Percentiles rank a stretch among this genome's conserved stretches.
Conservation (phyloP, 1,139 yeast species). For the Hyphopichia burtonii region DNA sequence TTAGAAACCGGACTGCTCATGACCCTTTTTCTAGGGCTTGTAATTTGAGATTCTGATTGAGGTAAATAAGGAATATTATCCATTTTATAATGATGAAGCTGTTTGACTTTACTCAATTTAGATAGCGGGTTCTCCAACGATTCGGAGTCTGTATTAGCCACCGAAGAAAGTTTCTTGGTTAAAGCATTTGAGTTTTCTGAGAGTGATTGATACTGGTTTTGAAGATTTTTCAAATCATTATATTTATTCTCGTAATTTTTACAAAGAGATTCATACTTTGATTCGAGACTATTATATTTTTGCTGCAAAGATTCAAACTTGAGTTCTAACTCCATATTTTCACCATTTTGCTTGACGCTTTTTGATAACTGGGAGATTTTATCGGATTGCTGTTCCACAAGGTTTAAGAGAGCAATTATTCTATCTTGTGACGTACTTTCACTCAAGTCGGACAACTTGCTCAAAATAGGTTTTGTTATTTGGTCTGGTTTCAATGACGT, state of each 20-base stretch:
- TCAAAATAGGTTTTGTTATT: neutral
- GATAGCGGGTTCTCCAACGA: neutral
- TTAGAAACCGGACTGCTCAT: slow-evolving; percentile 28
- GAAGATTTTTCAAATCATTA: slow-evolving; percentile 14
- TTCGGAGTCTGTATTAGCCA: neutral
- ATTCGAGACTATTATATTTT: slow-evolving; percentile 13
- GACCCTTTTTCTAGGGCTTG: slow-evolving; percentile 21
- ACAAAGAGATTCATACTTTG: slow-evolving; percentile 22
- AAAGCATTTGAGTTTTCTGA: neutral
- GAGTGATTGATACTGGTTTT: slow-evolving; percentile 6
- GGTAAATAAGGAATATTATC: slow-evolving; percentile 17
- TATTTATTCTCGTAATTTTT: slow-evolving; percentile 26
- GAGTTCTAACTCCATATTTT: neutral
- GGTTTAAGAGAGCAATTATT: neutral
- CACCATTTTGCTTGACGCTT: neutral
- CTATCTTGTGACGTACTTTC: no score
- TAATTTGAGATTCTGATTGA: slow-evolving; percentile 1
- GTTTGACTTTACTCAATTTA: slow-evolving; percentile 25
- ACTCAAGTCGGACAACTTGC: neutral
- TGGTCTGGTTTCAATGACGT: neutral
- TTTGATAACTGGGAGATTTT: neutral
- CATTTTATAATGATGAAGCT: slow-evolving; percentile 28
- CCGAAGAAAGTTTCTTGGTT: neutral
- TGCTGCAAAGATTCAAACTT: slow-evolving; percentile 7
- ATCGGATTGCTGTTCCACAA: neutral